phyloP scores from a whole-genome alignment of 257 asterid genomes.

The Plectranthus barbatus region DNA sequence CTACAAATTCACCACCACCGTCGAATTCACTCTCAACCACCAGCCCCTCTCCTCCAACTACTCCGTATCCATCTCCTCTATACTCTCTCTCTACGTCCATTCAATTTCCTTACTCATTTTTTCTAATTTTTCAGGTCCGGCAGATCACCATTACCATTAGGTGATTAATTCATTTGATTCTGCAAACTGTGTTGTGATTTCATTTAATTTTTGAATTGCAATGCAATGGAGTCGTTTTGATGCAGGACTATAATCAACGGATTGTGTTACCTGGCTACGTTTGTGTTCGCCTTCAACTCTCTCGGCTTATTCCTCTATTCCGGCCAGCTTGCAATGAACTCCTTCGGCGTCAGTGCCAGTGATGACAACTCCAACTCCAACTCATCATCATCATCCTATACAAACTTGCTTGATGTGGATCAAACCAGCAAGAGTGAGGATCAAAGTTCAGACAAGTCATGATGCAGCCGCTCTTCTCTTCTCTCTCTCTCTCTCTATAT shows the following conservation, averaged over 20 bases:
- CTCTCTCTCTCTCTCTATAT: too few relatives aligned
- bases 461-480: too few relatives aligned
- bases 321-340: conserved; percentile 64
- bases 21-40: conserved; percentile 49
- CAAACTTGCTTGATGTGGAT: too few relatives aligned
- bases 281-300: conserved; percentile 69
- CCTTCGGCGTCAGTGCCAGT: conserved; percentile 25
- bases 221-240: too few relatives aligned
- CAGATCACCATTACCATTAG: conserved; percentile 71
- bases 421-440: too few relatives aligned
- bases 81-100: not conserved
- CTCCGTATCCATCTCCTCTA: conserved; percentile 25
- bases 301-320: conserved; percentile 66
- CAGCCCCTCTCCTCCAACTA: conserved; percentile 60
- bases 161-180: conserved; percentile 33
- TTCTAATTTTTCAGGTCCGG: conserved; percentile 44
- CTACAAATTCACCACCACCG: conserved; percentile 58
- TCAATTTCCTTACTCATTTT: too few relatives aligned
- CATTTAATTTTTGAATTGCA: not conserved
- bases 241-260: conserved; percentile 81
- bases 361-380: conserved; percentile 20
- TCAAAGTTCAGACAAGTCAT: too few relatives aligned
- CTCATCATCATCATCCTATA: too few relatives aligned
- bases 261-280: conserved; percentile 79
- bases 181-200: not conserved